phyloP scores from a whole-genome alignment of 805 yeast species.

The Cyberlindnera mississippiensis region DNA sequence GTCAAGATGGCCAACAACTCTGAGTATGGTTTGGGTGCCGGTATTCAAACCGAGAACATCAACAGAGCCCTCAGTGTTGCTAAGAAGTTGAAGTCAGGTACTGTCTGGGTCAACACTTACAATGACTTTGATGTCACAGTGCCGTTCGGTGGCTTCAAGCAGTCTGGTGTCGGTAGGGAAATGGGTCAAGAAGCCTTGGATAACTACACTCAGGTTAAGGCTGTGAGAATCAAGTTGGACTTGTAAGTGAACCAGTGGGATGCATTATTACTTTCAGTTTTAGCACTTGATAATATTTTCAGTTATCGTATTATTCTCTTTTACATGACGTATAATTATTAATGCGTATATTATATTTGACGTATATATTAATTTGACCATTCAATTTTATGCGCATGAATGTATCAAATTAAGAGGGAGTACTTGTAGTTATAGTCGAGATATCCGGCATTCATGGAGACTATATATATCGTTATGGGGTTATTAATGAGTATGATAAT shows the following conservation, averaged over 20 bases:
- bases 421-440: too few species aligned
- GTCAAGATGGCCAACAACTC: slow-evolving; percentile 64
- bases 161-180: slow-evolving; percentile 83
- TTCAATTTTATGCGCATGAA: too few species aligned
- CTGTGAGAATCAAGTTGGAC: slow-evolving; percentile 54
- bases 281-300: too few species aligned
- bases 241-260: not conserved
- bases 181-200: slow-evolving; percentile 79
- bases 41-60: slow-evolving; percentile 63
- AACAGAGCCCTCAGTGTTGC: slow-evolving; percentile 62
- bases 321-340: too few species aligned
- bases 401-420: too few species aligned
- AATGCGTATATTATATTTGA: too few species aligned
- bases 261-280: too few species aligned
- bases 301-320: too few species aligned
- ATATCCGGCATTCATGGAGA: too few species aligned
- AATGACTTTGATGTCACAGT: slow-evolving; percentile 71
- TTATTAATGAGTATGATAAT: too few species aligned
- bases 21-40: slow-evolving; percentile 78
- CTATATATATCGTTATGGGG: too few species aligned
- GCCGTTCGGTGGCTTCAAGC: slow-evolving; percentile 81
- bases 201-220: slow-evolving; percentile 71
- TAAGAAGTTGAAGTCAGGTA: slow-evolving; percentile 66
- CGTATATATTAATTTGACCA: too few species aligned
- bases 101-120: slow-evolving; percentile 78